Conservation (phyloP, 2,329 filamentous ascomycete species). For the Cladosporium halotolerans region DNA sequence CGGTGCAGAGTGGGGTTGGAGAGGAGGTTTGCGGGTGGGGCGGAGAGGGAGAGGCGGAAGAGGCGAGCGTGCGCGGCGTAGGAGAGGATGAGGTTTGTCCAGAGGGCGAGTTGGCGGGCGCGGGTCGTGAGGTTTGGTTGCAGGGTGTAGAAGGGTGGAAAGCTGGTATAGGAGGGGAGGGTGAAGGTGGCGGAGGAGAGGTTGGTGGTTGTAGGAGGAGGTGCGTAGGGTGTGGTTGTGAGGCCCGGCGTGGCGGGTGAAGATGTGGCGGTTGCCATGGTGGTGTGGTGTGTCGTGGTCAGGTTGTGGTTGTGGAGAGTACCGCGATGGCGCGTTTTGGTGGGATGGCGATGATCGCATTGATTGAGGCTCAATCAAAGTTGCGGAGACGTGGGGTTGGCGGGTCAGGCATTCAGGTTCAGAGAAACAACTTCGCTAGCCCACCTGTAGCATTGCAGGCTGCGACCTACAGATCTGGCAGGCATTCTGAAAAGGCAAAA, state of each 20-base stretch:
- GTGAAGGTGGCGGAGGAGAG: conserved; percentile 26
- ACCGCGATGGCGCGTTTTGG: conserved; percentile 3
- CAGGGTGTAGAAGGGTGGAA: conserved; percentile 79
- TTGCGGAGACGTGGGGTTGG: conserved; percentile 5
- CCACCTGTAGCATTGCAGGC: too few species aligned
- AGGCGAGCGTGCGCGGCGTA: conserved; percentile 76
- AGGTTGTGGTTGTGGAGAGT: neutral
- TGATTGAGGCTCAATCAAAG: neutral
- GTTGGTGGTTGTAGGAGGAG: conserved; percentile 8
- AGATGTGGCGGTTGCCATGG: conserved; percentile 11
- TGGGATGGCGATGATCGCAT: conserved; percentile 6
- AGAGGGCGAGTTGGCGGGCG: conserved; percentile 72
- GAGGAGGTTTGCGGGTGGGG: conserved; percentile 46
- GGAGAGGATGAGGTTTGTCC: conserved; percentile 75
- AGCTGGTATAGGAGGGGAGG: conserved; percentile 55
- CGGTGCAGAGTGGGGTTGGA: conserved; percentile 39
- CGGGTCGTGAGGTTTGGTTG: conserved; percentile 69
- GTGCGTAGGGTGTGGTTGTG: neutral
- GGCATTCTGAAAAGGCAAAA: too few species aligned
- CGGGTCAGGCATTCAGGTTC: too few species aligned
- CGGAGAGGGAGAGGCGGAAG: conserved; percentile 65
- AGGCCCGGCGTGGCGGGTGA: neutral
- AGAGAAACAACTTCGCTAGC: too few species aligned
- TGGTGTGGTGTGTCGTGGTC: neutral
- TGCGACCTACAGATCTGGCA: too few species aligned